Evolutionary conservation across 192 early-diverging fungal genomes (phyloP), one percentile per base, ranked within the genome.

Genomic region (Coemansia sp.): DNA sequence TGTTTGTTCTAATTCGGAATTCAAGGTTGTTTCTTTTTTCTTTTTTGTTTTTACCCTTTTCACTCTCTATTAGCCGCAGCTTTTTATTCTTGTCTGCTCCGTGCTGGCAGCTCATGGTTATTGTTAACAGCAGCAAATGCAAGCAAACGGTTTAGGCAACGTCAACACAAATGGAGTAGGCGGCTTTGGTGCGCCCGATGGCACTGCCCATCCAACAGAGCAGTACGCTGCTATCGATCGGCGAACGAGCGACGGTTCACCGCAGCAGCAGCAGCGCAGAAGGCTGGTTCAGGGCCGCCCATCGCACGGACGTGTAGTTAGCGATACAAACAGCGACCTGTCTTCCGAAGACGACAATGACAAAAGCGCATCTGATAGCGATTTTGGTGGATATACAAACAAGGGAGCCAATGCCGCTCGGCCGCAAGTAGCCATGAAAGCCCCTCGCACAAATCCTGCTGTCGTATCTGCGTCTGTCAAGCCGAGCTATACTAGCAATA

Each of bases 311-410:
- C 73, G 79, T 64, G 74, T 75, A 4, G 71, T 82, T 48, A 82
- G 79, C 73, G 79, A 82, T 34, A 76, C 79, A 33, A 73, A 76
- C 60, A 82, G 79, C 70, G 79, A 82, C 11, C 51, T 72, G 29
- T 67, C 79, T 2, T 82, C 79, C 3, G 66, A 55, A 18, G 58
- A 45, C 64, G 67, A 51, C 56, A 55, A 45, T 45, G 58, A 4
- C 36, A 38, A 40, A 16, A 48, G 49, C 51, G 67, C 54, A 4
- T 71, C 67, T 7, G 73, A 70, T 52, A 73, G 79, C 58, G 74
- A 72, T 31, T 82, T 76, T 73, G 73, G 73, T 56, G 70, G 25
- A 12, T 82, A 76, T 38, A 62, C 60, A 5, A 67, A 56, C 52
- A 34, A 61, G 63, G 60, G 16, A n/a, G 22, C 61, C 10, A 56